Conservation (phyloP, 768 basidiomycete genomes). For the Lactifluus hygrophoroides region DNA sequence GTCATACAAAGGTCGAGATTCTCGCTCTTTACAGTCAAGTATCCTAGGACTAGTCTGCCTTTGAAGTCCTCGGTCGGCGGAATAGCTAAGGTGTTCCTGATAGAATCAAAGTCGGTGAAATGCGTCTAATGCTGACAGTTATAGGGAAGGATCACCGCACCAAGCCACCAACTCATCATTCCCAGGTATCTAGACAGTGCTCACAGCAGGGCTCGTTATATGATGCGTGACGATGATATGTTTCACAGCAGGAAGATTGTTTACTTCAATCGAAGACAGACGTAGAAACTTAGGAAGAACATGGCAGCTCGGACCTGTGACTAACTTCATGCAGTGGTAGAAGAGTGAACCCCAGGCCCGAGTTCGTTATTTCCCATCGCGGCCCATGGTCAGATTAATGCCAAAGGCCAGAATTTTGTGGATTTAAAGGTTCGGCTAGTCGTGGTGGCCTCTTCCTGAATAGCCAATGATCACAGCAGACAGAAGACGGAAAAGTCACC, state of each 20-base stretch:
- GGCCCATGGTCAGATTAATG: not conserved
- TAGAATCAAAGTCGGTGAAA: not conserved
- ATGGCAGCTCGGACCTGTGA: not conserved
- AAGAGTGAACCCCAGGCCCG: not conserved
- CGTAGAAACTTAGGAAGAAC: not conserved
- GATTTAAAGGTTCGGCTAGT: too few relatives aligned
- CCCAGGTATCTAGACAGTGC: constrained; percentile 32
- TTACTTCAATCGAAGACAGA: constrained; percentile 3
- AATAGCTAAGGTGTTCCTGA: constrained; percentile 28
- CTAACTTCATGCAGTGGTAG: too few relatives aligned
- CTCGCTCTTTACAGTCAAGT: constrained; percentile 25
- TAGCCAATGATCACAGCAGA: too few relatives aligned
- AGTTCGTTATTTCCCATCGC: not conserved
- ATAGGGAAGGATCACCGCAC: constrained; percentile 24
- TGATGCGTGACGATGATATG: constrained; percentile 25
- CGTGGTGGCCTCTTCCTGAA: too few relatives aligned
- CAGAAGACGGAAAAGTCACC: too few relatives aligned
- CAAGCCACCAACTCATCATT: constrained; percentile 36
- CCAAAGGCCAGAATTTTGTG: too few relatives aligned
- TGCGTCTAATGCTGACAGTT: not conserved
- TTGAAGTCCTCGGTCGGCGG: constrained; percentile 32
- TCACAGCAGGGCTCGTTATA: constrained; percentile 33
- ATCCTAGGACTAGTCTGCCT: constrained; percentile 41
- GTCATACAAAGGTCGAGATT: constrained; percentile 48
- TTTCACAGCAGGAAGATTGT: constrained; percentile 10